Percentiles rank a stretch among this genome's conserved stretches.
phyloP scores from a whole-genome alignment of 441 rosid genomes.

The Macaranga tanarius region DNA sequence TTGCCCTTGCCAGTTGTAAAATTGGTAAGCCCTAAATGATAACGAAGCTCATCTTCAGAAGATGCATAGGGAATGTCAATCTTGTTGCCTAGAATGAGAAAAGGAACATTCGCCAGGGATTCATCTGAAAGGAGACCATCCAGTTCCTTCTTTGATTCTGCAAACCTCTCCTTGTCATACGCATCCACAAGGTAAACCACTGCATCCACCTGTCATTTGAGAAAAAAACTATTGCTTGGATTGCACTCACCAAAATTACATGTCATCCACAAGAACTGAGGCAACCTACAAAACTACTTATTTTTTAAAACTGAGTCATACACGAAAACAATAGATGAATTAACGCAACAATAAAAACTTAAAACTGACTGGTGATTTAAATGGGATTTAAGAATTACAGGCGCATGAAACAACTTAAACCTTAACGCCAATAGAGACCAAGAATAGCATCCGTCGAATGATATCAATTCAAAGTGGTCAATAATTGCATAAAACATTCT shows the following conservation, averaged over 20 bases:
- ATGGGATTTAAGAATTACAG: background rate
- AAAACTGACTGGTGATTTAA: background rate
- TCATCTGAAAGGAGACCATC: slow-evolving; percentile 93
- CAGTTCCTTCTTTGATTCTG: slow-evolving; percentile 86
- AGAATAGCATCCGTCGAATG: background rate
- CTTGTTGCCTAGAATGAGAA: slow-evolving; percentile 88
- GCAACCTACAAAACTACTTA: background rate
- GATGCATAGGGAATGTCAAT: slow-evolving; percentile 90
- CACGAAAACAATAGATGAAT: background rate
- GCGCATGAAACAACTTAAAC: background rate
- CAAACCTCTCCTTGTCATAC: slow-evolving; percentile 84
- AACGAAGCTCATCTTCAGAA: slow-evolving; percentile 86
- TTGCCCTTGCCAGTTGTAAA: slow-evolving; percentile 92
- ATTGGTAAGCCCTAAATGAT: slow-evolving; percentile 75
- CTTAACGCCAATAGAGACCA: background rate
- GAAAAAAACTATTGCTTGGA: background rate
- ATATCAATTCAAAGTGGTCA: background rate
- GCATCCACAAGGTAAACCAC: slow-evolving; percentile 95
- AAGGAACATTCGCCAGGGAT: slow-evolving; percentile 70
- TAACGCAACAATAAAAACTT: background rate
- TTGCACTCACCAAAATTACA: background rate
- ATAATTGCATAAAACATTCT: background rate
- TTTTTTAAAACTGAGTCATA: background rate
- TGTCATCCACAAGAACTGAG: background rate
- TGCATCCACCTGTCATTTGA: slow-evolving; percentile 67